Percentiles rank a stretch among this genome's conserved stretches.
Evolutionary conservation across 1,139 yeast species (phyloP).

Genomic region (Hansenula lynferdii): DNA sequence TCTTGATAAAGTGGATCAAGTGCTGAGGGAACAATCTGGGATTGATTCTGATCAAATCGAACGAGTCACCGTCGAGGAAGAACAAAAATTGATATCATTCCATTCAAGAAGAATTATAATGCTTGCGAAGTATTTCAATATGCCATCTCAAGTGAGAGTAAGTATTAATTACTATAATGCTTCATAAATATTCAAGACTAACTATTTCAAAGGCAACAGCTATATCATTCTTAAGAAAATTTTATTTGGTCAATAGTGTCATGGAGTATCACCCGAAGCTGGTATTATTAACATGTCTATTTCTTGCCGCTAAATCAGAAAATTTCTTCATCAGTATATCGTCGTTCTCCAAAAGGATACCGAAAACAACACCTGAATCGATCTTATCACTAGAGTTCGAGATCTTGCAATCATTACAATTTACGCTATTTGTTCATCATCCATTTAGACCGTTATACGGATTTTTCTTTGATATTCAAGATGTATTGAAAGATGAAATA

Average conservation of each 20-base stretch:
- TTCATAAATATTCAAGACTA: background rate
- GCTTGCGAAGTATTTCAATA: constrained; percentile 47
- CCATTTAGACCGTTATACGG: constrained; percentile 89
- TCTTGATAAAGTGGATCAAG: constrained; percentile 31
- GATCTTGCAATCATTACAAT: constrained; percentile 67
- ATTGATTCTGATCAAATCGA: constrained; percentile 37
- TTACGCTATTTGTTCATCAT: constrained; percentile 82
- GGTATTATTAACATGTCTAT: constrained; percentile 78
- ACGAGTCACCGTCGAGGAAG: constrained; percentile 63
- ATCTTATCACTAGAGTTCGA: constrained; percentile 76
- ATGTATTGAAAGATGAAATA: constrained; percentile 39
- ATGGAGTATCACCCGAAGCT: constrained; percentile 87
- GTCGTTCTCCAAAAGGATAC: constrained; percentile 67
- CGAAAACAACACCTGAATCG: constrained; percentile 57
- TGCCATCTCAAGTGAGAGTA: constrained; percentile 57
- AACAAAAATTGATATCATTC: constrained; percentile 56
- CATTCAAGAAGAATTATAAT: constrained; percentile 70
- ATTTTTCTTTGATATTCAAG: constrained; percentile 83
- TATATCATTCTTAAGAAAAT: constrained; percentile 73
- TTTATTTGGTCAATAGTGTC: constrained; percentile 72
- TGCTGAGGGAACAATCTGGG: constrained; percentile 30
- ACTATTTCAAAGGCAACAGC: constrained; percentile 59
- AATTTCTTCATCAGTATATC: constrained; percentile 84
- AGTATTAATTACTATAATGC: background rate
- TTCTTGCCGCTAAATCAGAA: constrained; percentile 89